Evolutionary conservation across 2,329 filamentous ascomycete genomes (phyloP), one percentile per base, ranked within the genome.

Genomic region (Trichoderma koningiopsis): DNA sequence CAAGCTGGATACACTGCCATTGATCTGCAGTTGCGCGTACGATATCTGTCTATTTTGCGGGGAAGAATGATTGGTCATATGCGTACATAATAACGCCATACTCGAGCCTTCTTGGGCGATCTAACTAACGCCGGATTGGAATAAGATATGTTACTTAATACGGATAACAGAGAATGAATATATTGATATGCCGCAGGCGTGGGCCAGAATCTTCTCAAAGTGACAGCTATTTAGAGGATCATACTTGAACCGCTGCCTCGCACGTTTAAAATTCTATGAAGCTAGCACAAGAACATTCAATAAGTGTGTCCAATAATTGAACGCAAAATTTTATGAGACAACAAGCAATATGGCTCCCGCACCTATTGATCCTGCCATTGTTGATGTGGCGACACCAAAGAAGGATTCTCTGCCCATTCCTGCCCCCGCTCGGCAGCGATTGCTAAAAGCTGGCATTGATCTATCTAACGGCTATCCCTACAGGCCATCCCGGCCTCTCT

Each of bases 391-490:
- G 7, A 79, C 85, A 70, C 90, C 86, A 0, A 84, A 80, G 71
- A 92, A 92, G 74, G 89, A 92, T 75, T 88, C 80, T 0, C 82
- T 93, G 0, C 84, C 83, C 0, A 81, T 93, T 7, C 91, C 91
- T 3, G 83, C 83, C 11, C 73, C 85, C 1, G 81, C 90, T 1
- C 83, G 84, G 1, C 80, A 83, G 60, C 84, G 91, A 4, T 82
- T 93, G 0, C 86, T 88, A 72, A 92, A 91, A 71, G 89, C 89
- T 0, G 90, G 88, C 1, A 85, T 93, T 65, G 89, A 93, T 75
- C 82, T 93, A 2, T 90, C 88, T 0, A 80, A 87, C 0, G 91
- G 91, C 0, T 93, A 93, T 72, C 91, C 91, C 0, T 92, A 92
- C 73, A 86, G 90, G 0, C 90, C 90, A 1, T 85, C 87, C 0